A percentile compares a stretch with the other conserved stretches of the same genome.
phyloP scores from a whole-genome alignment of 495 filamentous ascomycete genomes.

The Hyaloscypha hepaticicola region DNA sequence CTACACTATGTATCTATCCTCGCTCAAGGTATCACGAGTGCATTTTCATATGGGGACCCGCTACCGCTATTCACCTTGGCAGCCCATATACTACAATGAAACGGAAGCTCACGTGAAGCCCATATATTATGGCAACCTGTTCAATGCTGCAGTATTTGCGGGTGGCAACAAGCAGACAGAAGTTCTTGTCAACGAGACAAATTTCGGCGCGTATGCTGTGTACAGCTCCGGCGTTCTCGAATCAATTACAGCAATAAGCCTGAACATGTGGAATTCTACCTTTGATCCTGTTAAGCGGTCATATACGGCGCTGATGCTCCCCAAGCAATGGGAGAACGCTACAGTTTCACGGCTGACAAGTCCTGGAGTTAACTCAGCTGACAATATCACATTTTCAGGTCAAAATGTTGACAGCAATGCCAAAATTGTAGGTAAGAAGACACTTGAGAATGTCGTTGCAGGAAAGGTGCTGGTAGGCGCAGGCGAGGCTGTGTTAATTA shows the following conservation, averaged over 20 bases:
- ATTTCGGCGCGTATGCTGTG: conserved; percentile 25
- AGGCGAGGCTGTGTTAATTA: conserved; percentile 19
- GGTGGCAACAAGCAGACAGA: conserved; percentile 30
- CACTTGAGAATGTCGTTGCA: conserved; percentile 4
- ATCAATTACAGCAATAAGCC: conserved; percentile 15
- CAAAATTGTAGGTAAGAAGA: conserved; percentile 18
- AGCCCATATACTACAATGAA: conserved; percentile 22
- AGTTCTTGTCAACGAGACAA: conserved; percentile 28
- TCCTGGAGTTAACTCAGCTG: conserved; percentile 22
- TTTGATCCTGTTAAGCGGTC: conserved; percentile 2
- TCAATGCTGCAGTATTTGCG: conserved; percentile 23
- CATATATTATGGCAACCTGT: conserved; percentile 31
- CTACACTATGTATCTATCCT: conserved; percentile 25
- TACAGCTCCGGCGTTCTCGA: conserved; percentile 20
- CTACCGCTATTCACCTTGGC: conserved; percentile 30
- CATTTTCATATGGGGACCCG: conserved; percentile 30
- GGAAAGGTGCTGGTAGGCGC: conserved; percentile 21
- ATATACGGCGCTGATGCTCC: conserved; percentile 18
- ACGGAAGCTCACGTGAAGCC: conserved; percentile 18
- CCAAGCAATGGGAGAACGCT: background rate
- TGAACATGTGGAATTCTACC: conserved; percentile 27
- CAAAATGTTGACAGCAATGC: conserved; percentile 14
- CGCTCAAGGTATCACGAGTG: conserved; percentile 25
- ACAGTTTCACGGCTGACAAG: conserved; percentile 10
- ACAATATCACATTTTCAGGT: conserved; percentile 24